phyloP scores from a whole-genome alignment of 495 filamentous ascomycete species.

The Penicillium crystallinum region DNA sequence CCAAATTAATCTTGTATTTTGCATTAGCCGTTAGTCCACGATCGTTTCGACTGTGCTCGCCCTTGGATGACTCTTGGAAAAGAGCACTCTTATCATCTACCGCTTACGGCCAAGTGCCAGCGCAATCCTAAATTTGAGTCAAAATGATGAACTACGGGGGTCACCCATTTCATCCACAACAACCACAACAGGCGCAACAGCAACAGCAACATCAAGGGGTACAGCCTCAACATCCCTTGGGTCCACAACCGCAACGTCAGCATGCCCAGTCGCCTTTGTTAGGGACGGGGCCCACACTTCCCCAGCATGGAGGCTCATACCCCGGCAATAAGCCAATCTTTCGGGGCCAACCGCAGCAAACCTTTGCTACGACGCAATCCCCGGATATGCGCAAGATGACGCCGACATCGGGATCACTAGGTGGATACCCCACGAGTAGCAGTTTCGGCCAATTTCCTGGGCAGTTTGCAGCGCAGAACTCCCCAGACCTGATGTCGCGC shows the following conservation, averaged over 20 bases:
- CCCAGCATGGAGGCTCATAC: constrained; percentile 29
- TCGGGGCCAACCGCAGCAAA: constrained; percentile 28
- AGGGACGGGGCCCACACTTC: constrained; percentile 21
- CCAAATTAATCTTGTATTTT: constrained; percentile 2
- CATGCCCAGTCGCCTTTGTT: constrained; percentile 32
- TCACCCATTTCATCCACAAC: constrained; percentile 29
- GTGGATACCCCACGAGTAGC: constrained; percentile 29
- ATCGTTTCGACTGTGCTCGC: constrained; percentile 5
- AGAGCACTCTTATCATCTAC: constrained; percentile 11
- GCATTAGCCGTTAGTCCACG: not conserved
- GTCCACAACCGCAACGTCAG: constrained; percentile 19
- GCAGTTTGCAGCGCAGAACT: constrained; percentile 31
- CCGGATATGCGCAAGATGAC: constrained; percentile 40
- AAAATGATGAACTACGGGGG: constrained; percentile 34
- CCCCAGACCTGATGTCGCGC: constrained; percentile 32
- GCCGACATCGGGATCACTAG: constrained; percentile 29
- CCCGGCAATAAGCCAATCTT: constrained; percentile 24
- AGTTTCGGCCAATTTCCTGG: constrained; percentile 30
- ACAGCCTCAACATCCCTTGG: constrained; percentile 16
- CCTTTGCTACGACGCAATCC: constrained; percentile 25
- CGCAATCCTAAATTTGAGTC: constrained; percentile 9
- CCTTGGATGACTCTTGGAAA: constrained; percentile 17
- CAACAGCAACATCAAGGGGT: constrained; percentile 23
- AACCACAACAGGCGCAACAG: constrained; percentile 23
- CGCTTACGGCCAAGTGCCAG: constrained; percentile 16